Base-by-base conservation (phyloP, 2,329 filamentous ascomycete species). In the Aureobasidium subglaciale region DNA sequence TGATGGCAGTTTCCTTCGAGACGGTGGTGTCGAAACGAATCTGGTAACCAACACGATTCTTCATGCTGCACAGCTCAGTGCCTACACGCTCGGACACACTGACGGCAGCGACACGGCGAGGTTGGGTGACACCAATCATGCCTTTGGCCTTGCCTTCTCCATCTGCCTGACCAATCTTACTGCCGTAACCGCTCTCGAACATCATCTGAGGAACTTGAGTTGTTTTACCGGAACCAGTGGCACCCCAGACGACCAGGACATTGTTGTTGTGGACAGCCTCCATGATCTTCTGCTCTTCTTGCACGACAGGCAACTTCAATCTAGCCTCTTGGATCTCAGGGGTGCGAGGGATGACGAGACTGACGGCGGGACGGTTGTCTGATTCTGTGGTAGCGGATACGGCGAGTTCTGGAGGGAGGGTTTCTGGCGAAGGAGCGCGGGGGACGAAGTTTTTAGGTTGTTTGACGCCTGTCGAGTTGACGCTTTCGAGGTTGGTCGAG, bases 261-360 rank as follows among this genome's bases (percentile, higher is more conserved):
- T 92, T 82, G 68, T 96, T 87, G 67, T 92, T 92, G 70, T 96
- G 87, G 46, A 99, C 90, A 1, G 91, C 90, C 71, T 99, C 93
- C 91, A 99, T 97, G 27, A 99, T 91, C 65, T 87, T 90, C 67
- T 99, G 93, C 70, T 99, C 93, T 69, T 97, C 91, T 1, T 88
- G 88, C 1, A 97, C 90, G 1, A 99, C 88, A 0, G 93, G 93
- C 15, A 99, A 78, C 56, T 87, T 83, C 43, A 95, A 70, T 11
- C 93, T 84, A 10, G 85, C 82, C 45, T 85, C 81, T 67, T 96
- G 89, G 20, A 97, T 87, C 16, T 87, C 85, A 5, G 84, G 73
- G 0, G 81, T 74, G 56, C 93, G 82, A 35, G 81, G 74, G 2
- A 96, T 84, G 1, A 81, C 70, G 1, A 96, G 85, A 59, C 84